Evolutionary conservation across 768 basidiomycete species (phyloP), one percentile per base, ranked within the genome.

Genomic region (Amanita fuliginea): DNA sequence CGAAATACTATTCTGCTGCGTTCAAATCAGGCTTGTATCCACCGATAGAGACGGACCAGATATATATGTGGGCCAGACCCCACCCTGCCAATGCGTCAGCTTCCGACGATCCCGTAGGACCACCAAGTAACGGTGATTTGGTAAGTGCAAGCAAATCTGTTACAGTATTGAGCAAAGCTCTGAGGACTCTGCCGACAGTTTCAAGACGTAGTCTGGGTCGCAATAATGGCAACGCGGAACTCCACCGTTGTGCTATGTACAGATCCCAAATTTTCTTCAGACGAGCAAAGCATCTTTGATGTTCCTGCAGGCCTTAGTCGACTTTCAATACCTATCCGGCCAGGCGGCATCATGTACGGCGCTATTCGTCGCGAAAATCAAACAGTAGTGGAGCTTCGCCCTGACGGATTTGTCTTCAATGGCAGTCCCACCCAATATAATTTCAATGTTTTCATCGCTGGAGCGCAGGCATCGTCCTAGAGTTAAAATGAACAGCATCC

Each of bases 1-100:
- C 81, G 14, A 64, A 66, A 8, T 83, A 86, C 63, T 88, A 85
- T 54, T 74, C 80, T 19, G 62, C 73, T 6, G 83, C 80, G 1
- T 90, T 81, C 67, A 87, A 87, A 67, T 82, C 74, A 5, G 86
- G 86, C 13, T 54, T 57, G 3, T 80, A 72, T 56, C 83, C 86
- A 9, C 21, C 63, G 8, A 69, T 86, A 44, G 64, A 72, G 14
- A 69, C 77, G 55, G 84, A 89, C 59, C 65, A 75, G 51, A 68
- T 87, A 49, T 64, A 80, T 54, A 73, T 87, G 66, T 86, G 81
- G 80, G 73, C 79, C n/a, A 70, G 51, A 36, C 18, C 83, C 4
- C 83, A 82, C 55, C 71, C 82, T 10, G 69, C 70, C 19, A 56
- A 65, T 11, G 83, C 82, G 1, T 61, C 61, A n/a, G 70, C 80